Evolutionary conservation across 2,329 filamentous ascomycete genomes (phyloP).

Genomic region (Claviceps lovelessii): DNA sequence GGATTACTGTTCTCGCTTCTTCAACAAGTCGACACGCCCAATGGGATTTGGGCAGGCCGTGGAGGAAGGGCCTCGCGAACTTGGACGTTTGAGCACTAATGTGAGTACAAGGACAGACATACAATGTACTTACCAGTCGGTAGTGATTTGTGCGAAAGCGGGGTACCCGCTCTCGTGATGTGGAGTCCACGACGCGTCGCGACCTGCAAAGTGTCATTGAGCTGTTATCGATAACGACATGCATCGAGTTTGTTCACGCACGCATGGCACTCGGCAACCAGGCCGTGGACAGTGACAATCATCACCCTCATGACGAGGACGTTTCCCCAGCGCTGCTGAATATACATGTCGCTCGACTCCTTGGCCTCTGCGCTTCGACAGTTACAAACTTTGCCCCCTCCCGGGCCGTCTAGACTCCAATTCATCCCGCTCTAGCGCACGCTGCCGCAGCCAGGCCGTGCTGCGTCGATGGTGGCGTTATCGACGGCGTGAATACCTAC

Average conservation of each 20-base stretch:
- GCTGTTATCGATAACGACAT: not conserved
- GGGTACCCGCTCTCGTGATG: not conserved
- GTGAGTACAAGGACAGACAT: too few relatives aligned
- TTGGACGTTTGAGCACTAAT: too few relatives aligned
- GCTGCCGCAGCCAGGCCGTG: not conserved
- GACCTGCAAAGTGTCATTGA: not conserved
- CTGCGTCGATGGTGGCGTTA: constrained; percentile 3
- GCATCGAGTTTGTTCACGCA: not conserved
- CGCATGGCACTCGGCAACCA: not conserved
- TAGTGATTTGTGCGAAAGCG: not conserved
- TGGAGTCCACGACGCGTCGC: not conserved
- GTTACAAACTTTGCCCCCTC: too few relatives aligned
- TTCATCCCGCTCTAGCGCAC: not conserved
- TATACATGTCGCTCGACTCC: not conserved
- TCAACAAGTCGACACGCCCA: not conserved
- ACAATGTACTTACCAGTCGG: too few relatives aligned
- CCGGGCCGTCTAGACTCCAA: not conserved
- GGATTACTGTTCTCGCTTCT: not conserved
- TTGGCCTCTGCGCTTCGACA: not conserved
- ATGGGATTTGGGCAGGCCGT: not conserved
- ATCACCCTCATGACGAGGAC: not conserved
- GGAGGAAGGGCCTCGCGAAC: too few relatives aligned
- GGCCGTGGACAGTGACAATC: not conserved
- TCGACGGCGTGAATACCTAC: constrained; percentile 5
- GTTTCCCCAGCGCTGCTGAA: not conserved